Base-by-base conservation (phyloP, 192 early-diverging fungal species). In the Gryganskiella cystojenkinii region DNA sequence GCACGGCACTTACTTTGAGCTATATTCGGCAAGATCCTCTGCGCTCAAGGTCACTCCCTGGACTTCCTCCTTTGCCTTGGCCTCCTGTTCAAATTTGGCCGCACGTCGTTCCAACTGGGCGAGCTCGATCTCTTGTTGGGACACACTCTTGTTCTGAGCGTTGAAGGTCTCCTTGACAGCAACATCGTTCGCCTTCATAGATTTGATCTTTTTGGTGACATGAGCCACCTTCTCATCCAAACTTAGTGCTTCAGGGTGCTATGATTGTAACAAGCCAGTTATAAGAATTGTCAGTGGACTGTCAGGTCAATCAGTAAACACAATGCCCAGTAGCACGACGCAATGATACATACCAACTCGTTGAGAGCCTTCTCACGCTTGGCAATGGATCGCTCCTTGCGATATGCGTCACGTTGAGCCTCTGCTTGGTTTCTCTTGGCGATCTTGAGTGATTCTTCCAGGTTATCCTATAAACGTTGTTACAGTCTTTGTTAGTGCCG, bases 151-250 rank as follows among this genome's bases (percentile, higher is more conserved):
- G 1, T 55, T 5, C 20, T 78, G 74, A 2, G 55, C 17, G 2
- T n/a, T 53, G 34, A 62, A 78, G 22, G 64, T 69, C 0, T 78
- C 74, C 31, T 69, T 69, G 61, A 78, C 74, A 3, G 61, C 14
- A 8, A 28, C 11, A 14, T 49, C 61, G 47, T 78, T 78, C 43
- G 54, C 17, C 37, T 54, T 67, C 64, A 31, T 85, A 67, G 69
- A 90, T 91, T 42, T 92, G 81, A 51, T 76, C 75, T 95, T 96
- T 63, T 88, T 88, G 57, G 84, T 70, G 30, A 87, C 71, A 83
- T 97, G 91, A 33, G 80, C 61, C 8, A 94, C 82, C 78, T 93
- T 92, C 65, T 96, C 95, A 46, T 91, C 89, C 30, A 95, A 68
- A 30, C 81, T 82, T 9, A 93, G 47, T 14, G 88, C 74, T 40